A percentile compares a stretch with the other conserved stretches of the same genome.
Conservation (phyloP, 306 rosid genomes). For the Chamaecrista fasciculata region DNA sequence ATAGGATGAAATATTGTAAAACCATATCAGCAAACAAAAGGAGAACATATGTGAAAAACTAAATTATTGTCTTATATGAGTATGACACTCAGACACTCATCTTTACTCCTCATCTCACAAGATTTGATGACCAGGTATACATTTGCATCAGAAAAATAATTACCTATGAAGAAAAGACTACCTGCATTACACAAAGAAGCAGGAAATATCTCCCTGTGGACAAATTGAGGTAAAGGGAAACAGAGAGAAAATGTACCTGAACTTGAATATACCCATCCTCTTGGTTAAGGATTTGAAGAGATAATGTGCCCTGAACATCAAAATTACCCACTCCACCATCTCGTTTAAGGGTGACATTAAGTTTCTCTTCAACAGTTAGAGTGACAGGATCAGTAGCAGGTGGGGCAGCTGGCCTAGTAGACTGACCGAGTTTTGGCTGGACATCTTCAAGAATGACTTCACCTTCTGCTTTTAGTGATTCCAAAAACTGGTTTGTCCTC, state of each 20-base stretch:
- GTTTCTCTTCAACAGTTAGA: conserved; percentile 88
- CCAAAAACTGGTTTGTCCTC: conserved; percentile 83
- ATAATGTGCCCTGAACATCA: conserved; percentile 89
- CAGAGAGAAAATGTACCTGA: conserved; percentile 51
- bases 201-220: not conserved
- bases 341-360: conserved; percentile 80
- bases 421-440: conserved; percentile 67
- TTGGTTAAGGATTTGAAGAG: conserved; percentile 88
- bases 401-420: conserved; percentile 69
- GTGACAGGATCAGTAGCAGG: conserved; percentile 89
- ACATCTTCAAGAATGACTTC: conserved; percentile 92
- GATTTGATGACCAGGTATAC: not conserved
- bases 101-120: not conserved
- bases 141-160: conserved; percentile 5
- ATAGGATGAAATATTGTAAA: not conserved
- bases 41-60: not conserved
- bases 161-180: not conserved
- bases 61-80: not conserved
- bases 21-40: not conserved
- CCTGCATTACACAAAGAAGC: not conserved
- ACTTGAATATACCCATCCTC: conserved; percentile 89
- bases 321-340: conserved; percentile 93
- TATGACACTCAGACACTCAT: no score
- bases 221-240: not conserved
- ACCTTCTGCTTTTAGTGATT: conserved; percentile 94